Conservation (phyloP, 2,329 filamentous ascomycete genomes). For the Ustilaginoidea virens region DNA sequence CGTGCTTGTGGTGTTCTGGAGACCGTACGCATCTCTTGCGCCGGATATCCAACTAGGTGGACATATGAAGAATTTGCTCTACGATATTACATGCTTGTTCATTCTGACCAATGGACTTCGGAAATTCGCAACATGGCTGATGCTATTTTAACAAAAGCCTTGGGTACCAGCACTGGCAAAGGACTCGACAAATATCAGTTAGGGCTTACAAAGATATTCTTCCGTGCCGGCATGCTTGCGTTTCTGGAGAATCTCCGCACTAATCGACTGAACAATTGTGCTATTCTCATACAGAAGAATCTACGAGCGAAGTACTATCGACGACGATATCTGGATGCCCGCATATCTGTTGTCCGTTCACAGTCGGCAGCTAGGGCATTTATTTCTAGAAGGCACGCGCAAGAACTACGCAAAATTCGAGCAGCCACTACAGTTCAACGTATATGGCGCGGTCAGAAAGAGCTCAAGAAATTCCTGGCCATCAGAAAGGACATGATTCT, state of each 20-base stretch:
- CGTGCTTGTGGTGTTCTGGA: conserved; percentile 97
- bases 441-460: conserved; percentile 85
- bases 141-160: conserved; percentile 74
- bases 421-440: conserved; percentile 90
- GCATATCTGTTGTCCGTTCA: conserved; percentile 62
- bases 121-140: conserved; percentile 93
- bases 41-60: conserved; percentile 94
- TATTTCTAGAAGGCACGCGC: conserved; percentile 60
- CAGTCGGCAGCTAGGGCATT: conserved; percentile 68
- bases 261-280: conserved; percentile 77
- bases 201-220: conserved; percentile 97
- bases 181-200: conserved; percentile 91
- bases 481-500: conserved; percentile 74
- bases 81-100: conserved; percentile 95
- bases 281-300: conserved; percentile 98
- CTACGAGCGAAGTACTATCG: conserved; percentile 90
- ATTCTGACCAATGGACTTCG: conserved; percentile 76
- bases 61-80: conserved; percentile 97
- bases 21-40: conserved; percentile 93
- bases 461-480: conserved; percentile 62
- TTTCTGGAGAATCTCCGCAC: conserved; percentile 93
- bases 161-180: conserved; percentile 60
- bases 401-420: conserved; percentile 68
- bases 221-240: conserved; percentile 96
- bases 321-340: conserved; percentile 74